phyloP scores from a whole-genome alignment of 305 asterid genomes.

The Lippia alba region DNA sequence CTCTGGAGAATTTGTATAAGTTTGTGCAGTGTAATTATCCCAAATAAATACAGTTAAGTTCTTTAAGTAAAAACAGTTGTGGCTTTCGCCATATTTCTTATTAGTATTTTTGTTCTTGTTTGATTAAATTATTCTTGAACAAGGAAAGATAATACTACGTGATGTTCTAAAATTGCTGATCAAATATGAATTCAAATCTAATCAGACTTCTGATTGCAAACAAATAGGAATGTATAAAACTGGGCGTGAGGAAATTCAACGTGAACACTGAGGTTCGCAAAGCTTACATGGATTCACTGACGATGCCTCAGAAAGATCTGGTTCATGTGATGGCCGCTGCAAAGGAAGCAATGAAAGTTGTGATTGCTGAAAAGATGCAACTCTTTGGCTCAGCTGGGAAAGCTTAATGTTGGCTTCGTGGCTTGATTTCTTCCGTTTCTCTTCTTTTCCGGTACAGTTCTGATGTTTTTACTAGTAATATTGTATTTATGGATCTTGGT shows the following conservation, averaged over 20 bases:
- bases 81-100: background rate
- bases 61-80: too few species aligned
- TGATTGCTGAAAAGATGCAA: constrained; percentile 86
- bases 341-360: constrained; percentile 91
- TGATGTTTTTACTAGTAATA: too few species aligned
- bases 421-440: too few species aligned
- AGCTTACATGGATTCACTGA: constrained; percentile 78
- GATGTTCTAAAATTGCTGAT: too few species aligned
- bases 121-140: too few species aligned
- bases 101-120: too few species aligned
- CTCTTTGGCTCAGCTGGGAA: constrained; percentile 29
- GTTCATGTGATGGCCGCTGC: constrained; percentile 74
- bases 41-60: too few species aligned
- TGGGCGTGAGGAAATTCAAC: constrained; percentile 83
- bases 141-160: background rate
- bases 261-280: constrained; percentile 88
- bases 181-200: background rate
- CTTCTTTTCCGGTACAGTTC: too few species aligned
- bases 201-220: background rate
- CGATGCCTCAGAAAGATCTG: constrained; percentile 63
- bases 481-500: too few species aligned
- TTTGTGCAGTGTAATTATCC: too few species aligned
- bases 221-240: constrained; percentile 78
- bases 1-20: too few species aligned
- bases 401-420: too few species aligned